Base-by-base conservation (phyloP, 1,284 basidiomycete genomes). In the Coniferiporia weirii region DNA sequence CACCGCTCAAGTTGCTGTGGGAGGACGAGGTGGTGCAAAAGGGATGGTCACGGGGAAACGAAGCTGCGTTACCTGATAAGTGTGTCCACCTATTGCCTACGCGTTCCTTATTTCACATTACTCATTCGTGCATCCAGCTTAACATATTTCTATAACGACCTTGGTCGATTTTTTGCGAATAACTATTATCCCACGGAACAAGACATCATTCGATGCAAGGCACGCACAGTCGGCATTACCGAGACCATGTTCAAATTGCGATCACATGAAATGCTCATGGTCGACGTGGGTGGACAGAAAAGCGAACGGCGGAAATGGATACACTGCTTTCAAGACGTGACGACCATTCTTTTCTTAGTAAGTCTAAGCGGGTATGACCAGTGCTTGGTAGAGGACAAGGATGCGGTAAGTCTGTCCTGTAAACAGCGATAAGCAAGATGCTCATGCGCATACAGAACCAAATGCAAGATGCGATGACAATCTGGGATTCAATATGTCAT, bases 401-500 rank as follows among this genome's bases (percentile, higher is more conserved):
- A 93, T 69, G 91, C 91, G 66, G 92, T 92, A 69, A 60, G 87
- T 77, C 44, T 32, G 6, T 56, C 27, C 32, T 17, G 34, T 3
- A 43, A 6, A n/a, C 45, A 43, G 22, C 32, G 43, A 17, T 36
- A 46, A 34, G 6, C 13, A 43, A 13, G 19, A 43, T 13, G 36
- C 35, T 50, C 47, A 27, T 52, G 22, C 32, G 17, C 19, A 34
- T 61, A 10, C 66, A 93, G 89, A 95, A 93, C 72, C 93, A 91
- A 87, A 96, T 97, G 93, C 89, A 94, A 75, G 95, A 96, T 67
- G 91, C 94, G 0, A 87, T 97, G 81, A 92, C 93, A 52, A 92
- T 97, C 51, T 97, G 93, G 85, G 93, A 95, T 69, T 95, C 92
- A 47, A 93, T 95, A 77, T 91, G 90, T 74, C 90, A 93, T 70